Evolutionary conservation across 2,329 filamentous ascomycete genomes (phyloP).

Genomic region (Exophiala sideris): DNA sequence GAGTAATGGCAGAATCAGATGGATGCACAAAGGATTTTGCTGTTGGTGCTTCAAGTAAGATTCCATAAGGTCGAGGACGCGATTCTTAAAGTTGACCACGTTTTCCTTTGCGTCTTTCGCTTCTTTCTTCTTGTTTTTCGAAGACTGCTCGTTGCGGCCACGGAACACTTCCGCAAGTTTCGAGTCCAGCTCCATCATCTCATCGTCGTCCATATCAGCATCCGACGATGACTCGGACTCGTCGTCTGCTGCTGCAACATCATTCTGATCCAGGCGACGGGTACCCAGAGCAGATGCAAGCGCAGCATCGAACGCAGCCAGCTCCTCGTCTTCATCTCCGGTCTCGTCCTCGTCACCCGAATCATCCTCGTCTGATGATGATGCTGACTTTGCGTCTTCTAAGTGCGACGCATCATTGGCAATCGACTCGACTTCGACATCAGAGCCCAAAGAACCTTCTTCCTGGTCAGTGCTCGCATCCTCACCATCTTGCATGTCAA

Average conservation of each 20-base stretch:
- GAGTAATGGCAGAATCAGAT: slow-evolving; percentile 73
- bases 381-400: slow-evolving; percentile 29
- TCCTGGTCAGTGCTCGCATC: slow-evolving; percentile 42
- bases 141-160: slow-evolving; percentile 61
- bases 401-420: slow-evolving; percentile 29
- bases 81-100: slow-evolving; percentile 91
- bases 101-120: slow-evolving; percentile 83
- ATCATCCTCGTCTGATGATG: slow-evolving; percentile 47
- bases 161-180: slow-evolving; percentile 83
- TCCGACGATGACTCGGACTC: slow-evolving; percentile 54
- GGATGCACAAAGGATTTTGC: slow-evolving; percentile 62
- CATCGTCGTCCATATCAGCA: slow-evolving; percentile 88
- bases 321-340: slow-evolving; percentile 47
- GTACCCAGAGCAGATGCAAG: slow-evolving; percentile 76
- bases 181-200: slow-evolving; percentile 86
- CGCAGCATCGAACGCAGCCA: slow-evolving; percentile 67
- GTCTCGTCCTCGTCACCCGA: slow-evolving; percentile 37
- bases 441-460: slow-evolving; percentile 38
- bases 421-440: slow-evolving; percentile 37
- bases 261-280: slow-evolving; percentile 56
- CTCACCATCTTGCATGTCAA: slow-evolving; percentile 53
- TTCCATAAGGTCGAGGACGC: slow-evolving; percentile 80
- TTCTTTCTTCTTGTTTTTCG: slow-evolving; percentile 70
- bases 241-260: slow-evolving; percentile 55
- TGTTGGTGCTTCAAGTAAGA: slow-evolving; percentile 81